A percentile compares a stretch with the other conserved stretches of the same genome.
Evolutionary conservation across 2,329 filamentous ascomycete species (phyloP).

Genomic region (Nemania bipapillata): DNA sequence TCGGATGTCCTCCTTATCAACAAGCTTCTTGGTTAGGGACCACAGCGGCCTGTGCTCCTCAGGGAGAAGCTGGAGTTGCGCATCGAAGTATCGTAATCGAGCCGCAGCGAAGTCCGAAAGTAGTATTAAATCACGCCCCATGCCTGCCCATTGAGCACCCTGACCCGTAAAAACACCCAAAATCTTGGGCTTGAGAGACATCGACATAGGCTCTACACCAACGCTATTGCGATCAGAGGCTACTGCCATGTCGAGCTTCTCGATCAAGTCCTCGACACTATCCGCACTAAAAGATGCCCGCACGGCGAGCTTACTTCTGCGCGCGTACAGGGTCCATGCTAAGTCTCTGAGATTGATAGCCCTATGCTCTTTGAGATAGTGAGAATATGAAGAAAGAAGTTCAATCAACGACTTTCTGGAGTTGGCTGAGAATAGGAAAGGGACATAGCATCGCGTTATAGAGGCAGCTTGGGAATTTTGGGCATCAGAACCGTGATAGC

Average conservation of each 20-base stretch:
- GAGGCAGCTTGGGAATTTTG: constrained; percentile 2
- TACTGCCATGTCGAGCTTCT: not conserved
- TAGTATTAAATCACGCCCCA: constrained; percentile 44
- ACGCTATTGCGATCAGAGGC: no score
- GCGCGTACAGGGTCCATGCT: constrained; percentile 28
- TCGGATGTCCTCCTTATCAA: constrained; percentile 16
- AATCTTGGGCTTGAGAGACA: constrained; percentile 16
- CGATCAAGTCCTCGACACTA: not conserved
- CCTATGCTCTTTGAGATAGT: constrained; percentile 6
- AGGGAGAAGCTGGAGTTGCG: constrained; percentile 35
- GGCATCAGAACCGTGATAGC: not conserved
- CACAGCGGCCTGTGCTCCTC: constrained; percentile 47
- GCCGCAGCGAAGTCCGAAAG: constrained; percentile 7
- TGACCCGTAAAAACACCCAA: constrained; percentile 46
- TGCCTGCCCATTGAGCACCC: constrained; percentile 46
- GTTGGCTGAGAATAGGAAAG: constrained; percentile 36
- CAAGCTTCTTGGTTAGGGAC: constrained; percentile 43
- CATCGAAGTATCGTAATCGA: constrained; percentile 39
- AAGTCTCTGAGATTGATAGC: constrained; percentile 15
- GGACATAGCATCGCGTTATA: no score
- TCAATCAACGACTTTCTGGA: constrained; percentile 31
- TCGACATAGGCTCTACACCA: no score
- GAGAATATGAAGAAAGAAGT: constrained; percentile 20
- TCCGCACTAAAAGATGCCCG: not conserved
- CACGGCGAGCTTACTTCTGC: constrained; percentile 11